Percentiles rank a stretch among this genome's conserved stretches.
Evolutionary conservation across 1,284 basidiomycete genomes (phyloP).

Genomic region (Austropuccinia psidii): DNA sequence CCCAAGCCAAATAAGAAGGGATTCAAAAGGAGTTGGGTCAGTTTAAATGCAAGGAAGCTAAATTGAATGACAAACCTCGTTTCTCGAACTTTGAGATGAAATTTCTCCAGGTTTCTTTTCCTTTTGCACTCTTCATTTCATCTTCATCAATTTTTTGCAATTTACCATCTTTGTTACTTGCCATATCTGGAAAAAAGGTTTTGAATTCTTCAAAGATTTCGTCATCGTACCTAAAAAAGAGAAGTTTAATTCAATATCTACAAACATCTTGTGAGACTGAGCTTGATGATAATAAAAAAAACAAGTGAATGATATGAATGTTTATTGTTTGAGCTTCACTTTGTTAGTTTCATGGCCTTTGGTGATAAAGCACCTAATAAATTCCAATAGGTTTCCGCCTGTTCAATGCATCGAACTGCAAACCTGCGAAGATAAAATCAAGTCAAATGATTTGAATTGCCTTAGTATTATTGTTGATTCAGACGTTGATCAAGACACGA

Average conservation of each 20-base stretch:
- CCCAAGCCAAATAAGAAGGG: neutral
- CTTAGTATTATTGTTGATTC: neutral
- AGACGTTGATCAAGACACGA: neutral
- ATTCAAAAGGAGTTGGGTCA: conserved; percentile 49
- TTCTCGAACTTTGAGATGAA: conserved; percentile 73
- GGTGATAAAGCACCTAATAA: conserved; percentile 76
- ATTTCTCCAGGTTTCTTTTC: conserved; percentile 83
- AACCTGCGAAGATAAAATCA: conserved; percentile 54
- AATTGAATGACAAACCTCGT: conserved; percentile 44
- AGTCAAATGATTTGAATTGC: neutral
- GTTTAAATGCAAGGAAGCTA: neutral
- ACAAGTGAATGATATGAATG: neutral
- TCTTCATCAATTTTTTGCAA: conserved; percentile 77
- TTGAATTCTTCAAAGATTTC: conserved; percentile 77
- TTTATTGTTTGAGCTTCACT: conserved; percentile 52
- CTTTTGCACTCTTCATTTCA: conserved; percentile 83
- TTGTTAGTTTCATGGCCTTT: conserved; percentile 67
- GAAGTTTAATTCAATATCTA: neutral
- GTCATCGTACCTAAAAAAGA: conserved; percentile 58
- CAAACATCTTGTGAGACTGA: neutral
- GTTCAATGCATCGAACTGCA: conserved; percentile 92
- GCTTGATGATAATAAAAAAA: neutral
- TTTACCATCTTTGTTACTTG: conserved; percentile 56
- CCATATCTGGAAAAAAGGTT: conserved; percentile 73
- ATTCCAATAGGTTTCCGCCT: conserved; percentile 95